phyloP scores from a whole-genome alignment of 139 green algal species.

The Pleodorina starrii region DNA sequence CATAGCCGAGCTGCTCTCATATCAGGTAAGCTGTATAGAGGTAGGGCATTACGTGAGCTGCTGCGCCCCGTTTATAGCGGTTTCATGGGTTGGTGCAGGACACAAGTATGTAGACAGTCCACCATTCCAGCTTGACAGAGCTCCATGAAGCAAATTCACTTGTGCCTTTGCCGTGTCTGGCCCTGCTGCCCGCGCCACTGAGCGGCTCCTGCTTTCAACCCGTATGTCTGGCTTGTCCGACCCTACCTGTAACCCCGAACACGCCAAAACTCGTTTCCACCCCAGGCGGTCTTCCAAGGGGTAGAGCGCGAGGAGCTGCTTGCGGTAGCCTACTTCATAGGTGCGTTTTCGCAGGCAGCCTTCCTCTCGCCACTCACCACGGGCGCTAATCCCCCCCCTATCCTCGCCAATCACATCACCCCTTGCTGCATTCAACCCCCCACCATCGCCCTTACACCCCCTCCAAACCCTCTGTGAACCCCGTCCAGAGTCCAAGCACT shows the following conservation, averaged over 20 bases:
- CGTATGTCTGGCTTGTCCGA: neutral
- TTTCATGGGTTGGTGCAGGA: too few relatives aligned
- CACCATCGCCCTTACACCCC: neutral
- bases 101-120: too few relatives aligned
- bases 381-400: neutral
- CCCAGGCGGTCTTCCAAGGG: constrained; percentile 25
- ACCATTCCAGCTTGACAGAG: too few relatives aligned
- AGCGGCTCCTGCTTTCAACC: too few relatives aligned
- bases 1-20: neutral
- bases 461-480: neutral
- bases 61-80: too few relatives aligned
- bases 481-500: constrained; percentile 42
- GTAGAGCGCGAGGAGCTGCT: neutral
- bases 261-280: neutral
- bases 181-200: too few relatives aligned
- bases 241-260: too few relatives aligned
- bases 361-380: neutral
- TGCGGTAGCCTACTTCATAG: constrained; percentile 26
- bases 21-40: neutral
- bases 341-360: neutral
- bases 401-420: neutral
- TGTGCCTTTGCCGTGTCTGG: too few relatives aligned
- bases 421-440: neutral
- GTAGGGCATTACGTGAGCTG: too few relatives aligned
- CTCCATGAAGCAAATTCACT: too few relatives aligned